Base-by-base conservation (phyloP, 176 grass and related monocot species). In the Cenchrus americanus region DNA sequence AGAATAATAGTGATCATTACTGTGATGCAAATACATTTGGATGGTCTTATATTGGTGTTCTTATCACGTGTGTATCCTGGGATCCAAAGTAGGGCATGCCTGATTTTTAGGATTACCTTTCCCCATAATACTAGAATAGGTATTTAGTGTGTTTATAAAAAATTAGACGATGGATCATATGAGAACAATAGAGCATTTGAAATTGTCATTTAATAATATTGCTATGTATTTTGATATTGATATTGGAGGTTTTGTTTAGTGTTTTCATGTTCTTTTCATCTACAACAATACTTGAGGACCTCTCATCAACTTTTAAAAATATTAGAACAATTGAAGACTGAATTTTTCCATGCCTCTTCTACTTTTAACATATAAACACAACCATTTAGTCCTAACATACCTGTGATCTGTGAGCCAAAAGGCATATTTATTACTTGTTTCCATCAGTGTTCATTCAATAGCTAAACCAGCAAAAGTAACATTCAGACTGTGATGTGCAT, bases 401-500 rank as follows among this genome's bases (percentile, higher is more conserved):
- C 7, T 44, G 7, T 8, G 8, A 44, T 49, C 46, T 70, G 59
- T 46, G 62, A 82, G 3, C 37, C 32, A 83, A 19, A 48, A 69
- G 73, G 32, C 8, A 15, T 87, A 37, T 63, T 32, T 66, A 82
- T 51, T 53, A 62, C 21, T 44, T 77, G 14, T 49, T 26, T 83
- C 54, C 57, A 44, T 62, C 12, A 41, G 51, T 21, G 5, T 41
- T 41, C 1, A 40, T 5, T 75, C 24, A 75, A 55, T 37, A 21
- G 71, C 27, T 75, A 69, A 18, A 37, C 41, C 21, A 41, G 27
- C n/a, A 7, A 22, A n/a, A 74, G 4, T 14, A 50, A 69, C 55
- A 15, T 54, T 43, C 64, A 70, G 30, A 24, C 47, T 78, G 21
- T 62, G 27, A 62, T 84, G 48, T 88, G 82, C 55, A 32, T 71